These are phyloP conservation scores for Syzygium grande DNA, from an alignment of 345 rosid genomes.

Conservation along the genomic window DNA sequence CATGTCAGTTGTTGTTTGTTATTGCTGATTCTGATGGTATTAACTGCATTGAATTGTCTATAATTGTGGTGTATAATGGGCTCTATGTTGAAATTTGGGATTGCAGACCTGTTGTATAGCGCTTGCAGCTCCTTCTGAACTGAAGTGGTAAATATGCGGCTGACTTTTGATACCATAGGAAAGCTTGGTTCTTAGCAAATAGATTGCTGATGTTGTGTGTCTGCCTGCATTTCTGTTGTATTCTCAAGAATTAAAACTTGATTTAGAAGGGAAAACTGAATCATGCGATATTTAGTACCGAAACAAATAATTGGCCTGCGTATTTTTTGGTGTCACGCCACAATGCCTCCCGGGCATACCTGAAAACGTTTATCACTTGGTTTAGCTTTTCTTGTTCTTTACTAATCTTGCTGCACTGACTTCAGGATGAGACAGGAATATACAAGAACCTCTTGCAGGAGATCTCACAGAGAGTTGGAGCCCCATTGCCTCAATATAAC, in stretches of 20 bases:
- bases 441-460: constrained; percentile 96
- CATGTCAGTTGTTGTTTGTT: background rate
- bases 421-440: constrained; percentile 98
- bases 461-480: constrained; percentile 93
- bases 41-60: background rate
- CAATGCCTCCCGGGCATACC: background rate
- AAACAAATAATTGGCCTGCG: background rate
- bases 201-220: background rate
- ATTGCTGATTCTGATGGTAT: background rate
- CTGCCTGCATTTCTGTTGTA: background rate
- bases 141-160: background rate
- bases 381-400: background rate
- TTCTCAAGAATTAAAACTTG: background rate
- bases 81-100: background rate
- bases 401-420: constrained; percentile 9
- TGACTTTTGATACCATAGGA: background rate
- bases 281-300: background rate
- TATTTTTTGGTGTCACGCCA: background rate
- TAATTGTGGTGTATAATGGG: background rate
- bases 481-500: constrained; percentile 88
- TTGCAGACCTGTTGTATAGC: background rate
- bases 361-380: background rate
- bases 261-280: background rate
- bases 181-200: background rate
- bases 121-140: background rate